Conservation (phyloP, 2,329 filamentous ascomycete species). For the Alternaria tenuissima region DNA sequence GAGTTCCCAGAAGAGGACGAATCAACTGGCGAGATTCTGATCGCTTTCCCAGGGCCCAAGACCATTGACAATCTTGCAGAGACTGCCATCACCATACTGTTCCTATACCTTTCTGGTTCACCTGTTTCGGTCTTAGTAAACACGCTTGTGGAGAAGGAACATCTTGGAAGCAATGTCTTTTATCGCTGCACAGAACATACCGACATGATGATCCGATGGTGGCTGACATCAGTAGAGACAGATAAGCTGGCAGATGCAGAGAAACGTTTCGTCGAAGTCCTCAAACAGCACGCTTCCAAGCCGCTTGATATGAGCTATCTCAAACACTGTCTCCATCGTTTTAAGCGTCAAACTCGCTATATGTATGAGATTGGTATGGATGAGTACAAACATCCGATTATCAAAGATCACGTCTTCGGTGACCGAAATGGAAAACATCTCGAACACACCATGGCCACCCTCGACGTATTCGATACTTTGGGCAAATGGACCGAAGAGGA, state of each 20-base stretch:
- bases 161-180: constrained; percentile 84
- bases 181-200: constrained; percentile 82
- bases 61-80: constrained; percentile 70
- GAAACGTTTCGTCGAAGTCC: constrained; percentile 81
- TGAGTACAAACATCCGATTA: constrained; percentile 85
- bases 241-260: constrained; percentile 85
- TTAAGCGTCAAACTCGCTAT: constrained; percentile 82
- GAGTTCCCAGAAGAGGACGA: constrained; percentile 98
- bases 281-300: constrained; percentile 80
- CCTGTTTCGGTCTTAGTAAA: constrained; percentile 94
- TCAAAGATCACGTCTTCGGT: constrained; percentile 92
- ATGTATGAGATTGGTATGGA: constrained; percentile 81
- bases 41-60: constrained; percentile 86
- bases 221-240: constrained; percentile 85
- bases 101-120: constrained; percentile 90
- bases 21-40: constrained; percentile 84
- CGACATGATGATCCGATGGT: constrained; percentile 83
- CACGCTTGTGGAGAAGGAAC: constrained; percentile 88
- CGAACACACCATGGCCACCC: constrained; percentile 49
- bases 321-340: constrained; percentile 83
- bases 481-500: constrained; percentile 82
- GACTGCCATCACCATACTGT: constrained; percentile 78
- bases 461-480: constrained; percentile 69
- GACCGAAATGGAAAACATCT: constrained; percentile 74
- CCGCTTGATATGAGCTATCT: constrained; percentile 91